Base-by-base conservation (phyloP, 441 rosid species). In the Pelargonium myrrhifolium region DNA sequence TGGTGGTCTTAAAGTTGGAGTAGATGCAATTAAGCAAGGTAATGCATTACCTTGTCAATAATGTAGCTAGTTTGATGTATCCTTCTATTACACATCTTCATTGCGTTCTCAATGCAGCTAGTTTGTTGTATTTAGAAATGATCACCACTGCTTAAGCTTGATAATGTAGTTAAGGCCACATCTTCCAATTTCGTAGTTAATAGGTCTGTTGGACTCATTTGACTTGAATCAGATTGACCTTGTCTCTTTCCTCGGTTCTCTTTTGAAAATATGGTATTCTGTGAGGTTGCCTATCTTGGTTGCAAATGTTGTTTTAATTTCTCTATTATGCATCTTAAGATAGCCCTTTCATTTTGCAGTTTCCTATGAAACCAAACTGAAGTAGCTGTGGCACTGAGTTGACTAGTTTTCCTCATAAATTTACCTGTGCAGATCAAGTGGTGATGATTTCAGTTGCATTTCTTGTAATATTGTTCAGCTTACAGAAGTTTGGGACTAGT, bases 401-500 rank as follows among this genome's bases (percentile, higher is more conserved):
- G 59, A 81, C 66, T 21, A 51, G 26, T 61, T 70, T 71, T 61
- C 59, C 64, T 65, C 64, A 3, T 28, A 28, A 28, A 28, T 28
- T 28, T 28, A 28, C 31, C 40, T 77, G 62, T 86, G 89, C 95
- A 93, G 98, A 82, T 69, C 78, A 90, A 80, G 98, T 89, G 86
- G 78, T 74, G 88, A 84, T 87, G 89, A 90, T 93, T 78, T 85
- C 97, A 18, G 87, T 85, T 86, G 92, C 93, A 72, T 86, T 82
- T 77, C 83, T 93, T 76, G 85, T 93, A 78, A 84, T 87, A 72
- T 78, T 93, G 79, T 93, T 93, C 81, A 89, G 97, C 80, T 83
- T 93, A 75, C 98, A 93, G 84, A 90, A 87, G 84, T 90, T 77
- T 79, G 98, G 98, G 77, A 90, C 98, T 64, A 90, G 98, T 80